Conservation (phyloP, 139 green algal genomes). For the Picochlorum sp. region DNA sequence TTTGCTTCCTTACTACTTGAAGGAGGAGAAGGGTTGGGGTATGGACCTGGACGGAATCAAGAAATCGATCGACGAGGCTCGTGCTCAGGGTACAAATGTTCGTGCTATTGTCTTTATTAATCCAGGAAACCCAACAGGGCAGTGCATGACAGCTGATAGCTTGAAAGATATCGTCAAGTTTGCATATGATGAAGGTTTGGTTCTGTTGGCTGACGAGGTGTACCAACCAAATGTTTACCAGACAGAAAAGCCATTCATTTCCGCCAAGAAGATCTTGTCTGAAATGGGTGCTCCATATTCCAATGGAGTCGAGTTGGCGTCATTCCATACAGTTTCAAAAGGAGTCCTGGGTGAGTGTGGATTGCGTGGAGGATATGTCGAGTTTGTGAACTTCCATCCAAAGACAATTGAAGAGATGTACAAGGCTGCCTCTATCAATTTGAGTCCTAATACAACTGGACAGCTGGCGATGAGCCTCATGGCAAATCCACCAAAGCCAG, state of each 20-base stretch:
- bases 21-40: slow-evolving; percentile 75
- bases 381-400: slow-evolving; percentile 71
- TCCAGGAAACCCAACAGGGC: slow-evolving; percentile 92
- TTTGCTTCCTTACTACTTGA: slow-evolving; percentile 83
- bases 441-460: slow-evolving; percentile 85
- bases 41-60: slow-evolving; percentile 58
- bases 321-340: slow-evolving; percentile 82
- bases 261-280: slow-evolving; percentile 66
- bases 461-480: slow-evolving; percentile 84
- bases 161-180: slow-evolving; percentile 88
- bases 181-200: slow-evolving; percentile 59
- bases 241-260: slow-evolving; percentile 76
- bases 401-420: slow-evolving; percentile 69
- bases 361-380: slow-evolving; percentile 81
- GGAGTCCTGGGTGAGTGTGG: slow-evolving; percentile 69
- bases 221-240: slow-evolving; percentile 57
- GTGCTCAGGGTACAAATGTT: slow-evolving; percentile 32
- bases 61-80: slow-evolving; percentile 13
- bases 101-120: slow-evolving; percentile 93
- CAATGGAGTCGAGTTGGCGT: slow-evolving; percentile 59
- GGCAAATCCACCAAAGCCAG: slow-evolving; percentile 68
- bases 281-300: slow-evolving; percentile 58
- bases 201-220: slow-evolving; percentile 92
- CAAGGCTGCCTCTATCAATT: slow-evolving; percentile 85
- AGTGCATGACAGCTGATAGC: slow-evolving; percentile 71